These are phyloP conservation scores for Furcasterigmium sp. DNA, from an alignment of 2,329 filamentous ascomycete species.

Conservation along the genomic window DNA sequence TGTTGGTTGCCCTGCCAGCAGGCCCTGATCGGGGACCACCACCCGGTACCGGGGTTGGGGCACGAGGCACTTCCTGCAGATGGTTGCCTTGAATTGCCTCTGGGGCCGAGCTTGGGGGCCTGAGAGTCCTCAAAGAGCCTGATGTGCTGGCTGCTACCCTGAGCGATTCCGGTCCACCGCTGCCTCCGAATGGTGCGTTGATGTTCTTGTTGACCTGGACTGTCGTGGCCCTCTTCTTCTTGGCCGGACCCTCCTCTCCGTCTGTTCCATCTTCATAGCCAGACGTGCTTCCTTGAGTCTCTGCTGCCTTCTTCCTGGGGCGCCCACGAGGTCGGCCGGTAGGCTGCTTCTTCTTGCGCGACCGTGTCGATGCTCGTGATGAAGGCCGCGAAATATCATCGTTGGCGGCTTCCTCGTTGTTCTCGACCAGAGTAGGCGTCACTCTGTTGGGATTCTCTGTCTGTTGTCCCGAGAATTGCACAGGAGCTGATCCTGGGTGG, in stretches of 20 bases:
- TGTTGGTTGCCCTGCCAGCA: conserved; percentile 24
- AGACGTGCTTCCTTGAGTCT: conserved; percentile 57
- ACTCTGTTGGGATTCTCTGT: conserved; percentile 25
- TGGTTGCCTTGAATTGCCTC: conserved; percentile 42
- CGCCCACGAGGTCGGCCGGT: conserved; percentile 53
- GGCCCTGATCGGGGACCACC: conserved; percentile 20
- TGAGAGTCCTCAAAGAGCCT: conserved; percentile 78
- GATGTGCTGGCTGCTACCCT: conserved; percentile 88
- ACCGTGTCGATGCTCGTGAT: conserved; percentile 51
- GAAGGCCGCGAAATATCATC: conserved; percentile 50
- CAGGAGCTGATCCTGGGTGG: not conserved
- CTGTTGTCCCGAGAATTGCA: conserved; percentile 8
- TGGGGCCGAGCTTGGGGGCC: conserved; percentile 58
- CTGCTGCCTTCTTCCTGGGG: conserved; percentile 39
- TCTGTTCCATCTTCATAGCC: conserved; percentile 65
- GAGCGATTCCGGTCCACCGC: conserved; percentile 70
- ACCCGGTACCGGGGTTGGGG: conserved; percentile 69
- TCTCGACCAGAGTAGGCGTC: conserved; percentile 23
- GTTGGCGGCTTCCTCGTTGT: conserved; percentile 24
- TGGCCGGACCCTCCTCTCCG: conserved; percentile 47
- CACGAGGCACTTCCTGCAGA: conserved; percentile 67
- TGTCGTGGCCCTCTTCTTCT: conserved; percentile 75
- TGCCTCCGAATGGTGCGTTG: conserved; percentile 66
- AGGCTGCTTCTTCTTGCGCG: conserved; percentile 31
- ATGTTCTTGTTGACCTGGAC: conserved; percentile 69